These are phyloP conservation scores for Neofusicoccum sp. DNA, from an alignment of 2,329 filamentous ascomycete species.

Conservation along the genomic window DNA sequence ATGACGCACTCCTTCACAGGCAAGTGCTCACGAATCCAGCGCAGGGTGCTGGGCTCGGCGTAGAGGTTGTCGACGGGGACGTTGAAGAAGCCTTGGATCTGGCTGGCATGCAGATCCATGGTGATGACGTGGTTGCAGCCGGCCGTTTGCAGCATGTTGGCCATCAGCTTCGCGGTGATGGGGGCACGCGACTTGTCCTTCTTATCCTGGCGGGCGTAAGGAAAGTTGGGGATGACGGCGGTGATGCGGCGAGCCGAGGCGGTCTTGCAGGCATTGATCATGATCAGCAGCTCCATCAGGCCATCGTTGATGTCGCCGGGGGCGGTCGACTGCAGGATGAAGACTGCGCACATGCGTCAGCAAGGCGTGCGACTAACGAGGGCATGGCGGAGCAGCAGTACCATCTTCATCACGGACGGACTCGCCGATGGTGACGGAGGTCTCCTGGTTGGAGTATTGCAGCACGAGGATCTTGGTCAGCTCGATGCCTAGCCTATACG, in stretches of 20 bases:
- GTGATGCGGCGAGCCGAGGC: conserved; percentile 87
- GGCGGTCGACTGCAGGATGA: conserved; percentile 92
- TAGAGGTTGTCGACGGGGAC: conserved; percentile 79
- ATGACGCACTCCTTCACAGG: conserved; percentile 82
- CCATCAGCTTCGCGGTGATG: conserved; percentile 92
- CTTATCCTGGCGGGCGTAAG: conserved; percentile 95
- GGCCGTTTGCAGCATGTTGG: conserved; percentile 95
- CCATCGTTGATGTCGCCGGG: conserved; percentile 97
- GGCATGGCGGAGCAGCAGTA: conserved; percentile 38
- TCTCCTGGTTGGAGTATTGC: conserved; percentile 85
- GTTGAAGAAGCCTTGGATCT: conserved; percentile 97
- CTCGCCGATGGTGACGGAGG: conserved; percentile 90
- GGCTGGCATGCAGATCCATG: conserved; percentile 91
- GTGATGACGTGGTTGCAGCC: conserved; percentile 93
- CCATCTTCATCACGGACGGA: conserved; percentile 94
- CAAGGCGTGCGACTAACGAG: conserved; percentile 5
- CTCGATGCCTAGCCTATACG: conserved; percentile 67
- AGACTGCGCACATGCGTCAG: conserved; percentile 57
- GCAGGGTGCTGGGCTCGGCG: conserved; percentile 85
- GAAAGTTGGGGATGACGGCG: conserved; percentile 92
- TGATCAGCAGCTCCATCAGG: conserved; percentile 96
- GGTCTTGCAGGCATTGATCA: conserved; percentile 92
- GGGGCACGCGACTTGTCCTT: conserved; percentile 96
- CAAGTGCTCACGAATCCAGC: conserved; percentile 88
- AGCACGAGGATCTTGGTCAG: conserved; percentile 76